A percentile compares a stretch with the other conserved stretches of the same genome.
phyloP scores from a whole-genome alignment of 2,329 filamentous ascomycete species.

The Plenodomus lindquistii region DNA sequence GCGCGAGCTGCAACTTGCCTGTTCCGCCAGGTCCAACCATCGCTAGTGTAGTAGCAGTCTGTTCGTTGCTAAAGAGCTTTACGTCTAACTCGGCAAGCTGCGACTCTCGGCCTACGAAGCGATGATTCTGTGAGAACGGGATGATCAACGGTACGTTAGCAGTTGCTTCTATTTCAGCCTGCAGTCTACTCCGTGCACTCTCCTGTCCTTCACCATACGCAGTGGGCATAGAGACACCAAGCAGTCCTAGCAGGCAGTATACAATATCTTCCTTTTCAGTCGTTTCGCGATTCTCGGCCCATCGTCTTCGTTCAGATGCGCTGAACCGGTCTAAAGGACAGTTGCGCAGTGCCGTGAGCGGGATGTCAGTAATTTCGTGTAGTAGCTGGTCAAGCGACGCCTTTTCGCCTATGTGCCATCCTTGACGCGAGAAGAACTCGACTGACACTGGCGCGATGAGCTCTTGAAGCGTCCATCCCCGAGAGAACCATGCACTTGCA shows the following conservation, averaged over 20 bases:
- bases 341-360: slow-evolving; percentile 13
- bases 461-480: slow-evolving; percentile 16
- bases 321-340: slow-evolving; percentile 20
- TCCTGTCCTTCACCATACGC: slow-evolving; percentile 24
- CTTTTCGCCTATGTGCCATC: slow-evolving; percentile 14
- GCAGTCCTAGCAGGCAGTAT: slow-evolving; percentile 30
- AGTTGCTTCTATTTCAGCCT: slow-evolving; percentile 14
- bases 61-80: slow-evolving; percentile 21
- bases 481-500: slow-evolving; percentile 17
- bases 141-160: slow-evolving; percentile 23
- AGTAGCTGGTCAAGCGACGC: slow-evolving; percentile 13
- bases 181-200: slow-evolving; percentile 15
- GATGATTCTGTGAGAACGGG: slow-evolving; percentile 29
- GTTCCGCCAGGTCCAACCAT: slow-evolving; percentile 22
- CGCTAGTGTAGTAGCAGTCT: slow-evolving; percentile 10
- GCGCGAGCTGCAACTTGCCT: slow-evolving; percentile 28
- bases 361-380: slow-evolving; percentile 18
- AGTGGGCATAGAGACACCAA: slow-evolving; percentile 19
- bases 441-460: slow-evolving; percentile 14
- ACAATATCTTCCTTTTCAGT: slow-evolving; percentile 28
- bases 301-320: slow-evolving; percentile 20
- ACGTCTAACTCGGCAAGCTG: slow-evolving; percentile 32
- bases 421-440: slow-evolving; percentile 19
- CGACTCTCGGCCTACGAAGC: slow-evolving; percentile 27
- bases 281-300: slow-evolving; percentile 23